Conservation (phyloP, 2,329 filamentous ascomycete species). For the Fusarium siculi region DNA sequence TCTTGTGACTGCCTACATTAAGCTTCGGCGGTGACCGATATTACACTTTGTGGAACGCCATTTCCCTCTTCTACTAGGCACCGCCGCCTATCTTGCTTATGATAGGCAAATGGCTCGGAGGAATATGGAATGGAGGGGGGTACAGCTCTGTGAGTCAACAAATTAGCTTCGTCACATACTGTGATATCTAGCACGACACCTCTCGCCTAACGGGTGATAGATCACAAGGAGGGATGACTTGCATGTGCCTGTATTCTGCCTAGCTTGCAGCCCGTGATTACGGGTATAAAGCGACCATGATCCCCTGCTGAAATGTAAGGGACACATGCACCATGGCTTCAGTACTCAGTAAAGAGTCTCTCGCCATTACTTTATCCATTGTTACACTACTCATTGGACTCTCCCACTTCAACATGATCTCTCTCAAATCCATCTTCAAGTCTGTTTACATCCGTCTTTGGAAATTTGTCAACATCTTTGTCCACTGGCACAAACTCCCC, state of each 20-base stretch:
- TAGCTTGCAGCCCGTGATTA: background rate
- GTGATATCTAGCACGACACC: background rate
- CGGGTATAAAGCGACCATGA: conserved; percentile 1
- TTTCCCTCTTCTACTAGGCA: background rate
- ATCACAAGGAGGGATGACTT: background rate
- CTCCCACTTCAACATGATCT: background rate
- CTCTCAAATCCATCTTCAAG: background rate
- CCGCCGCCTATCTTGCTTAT: background rate
- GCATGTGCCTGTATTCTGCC: background rate
- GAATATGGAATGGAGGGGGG: background rate
- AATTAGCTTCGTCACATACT: background rate
- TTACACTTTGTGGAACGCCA: background rate
- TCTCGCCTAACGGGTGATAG: background rate
- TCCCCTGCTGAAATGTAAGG: background rate
- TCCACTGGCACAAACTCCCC: conserved; percentile 23
- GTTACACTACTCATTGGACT: background rate
- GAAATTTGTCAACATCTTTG: conserved; percentile 7
- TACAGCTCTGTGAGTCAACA: background rate
- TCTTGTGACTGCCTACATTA: background rate
- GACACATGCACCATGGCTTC: background rate
- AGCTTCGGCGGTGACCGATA: background rate
- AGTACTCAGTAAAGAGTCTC: background rate
- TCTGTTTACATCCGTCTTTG: conserved; percentile 16
- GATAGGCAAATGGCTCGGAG: background rate
- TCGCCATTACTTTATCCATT: background rate